These are phyloP conservation scores for Amanita muscaria DNA, from an alignment of 768 basidiomycete genomes.

Conservation along the genomic window DNA sequence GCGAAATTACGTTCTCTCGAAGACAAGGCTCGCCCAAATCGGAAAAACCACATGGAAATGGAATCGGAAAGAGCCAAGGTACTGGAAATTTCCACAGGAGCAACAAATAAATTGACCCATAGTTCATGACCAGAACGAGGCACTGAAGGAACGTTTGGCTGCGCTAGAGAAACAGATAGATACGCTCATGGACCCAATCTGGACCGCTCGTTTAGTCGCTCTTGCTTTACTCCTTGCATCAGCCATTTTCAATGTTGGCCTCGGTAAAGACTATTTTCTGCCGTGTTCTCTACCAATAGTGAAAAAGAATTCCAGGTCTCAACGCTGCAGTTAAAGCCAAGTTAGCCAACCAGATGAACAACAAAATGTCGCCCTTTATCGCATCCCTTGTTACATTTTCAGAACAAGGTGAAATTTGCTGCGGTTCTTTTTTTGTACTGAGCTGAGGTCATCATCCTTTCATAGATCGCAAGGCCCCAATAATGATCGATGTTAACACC, in stretches of 20 bases:
- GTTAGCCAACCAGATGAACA: conserved; percentile 11
- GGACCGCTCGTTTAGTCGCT: conserved; percentile 3
- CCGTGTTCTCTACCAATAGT: neutral
- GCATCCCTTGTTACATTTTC: too few species aligned
- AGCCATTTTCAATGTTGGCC: conserved; percentile 15
- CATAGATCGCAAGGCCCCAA: too few species aligned
- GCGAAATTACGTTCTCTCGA: conserved; percentile 15
- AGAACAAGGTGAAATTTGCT: too few species aligned
- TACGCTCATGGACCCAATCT: conserved; percentile 18
- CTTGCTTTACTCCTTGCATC: conserved; percentile 24
- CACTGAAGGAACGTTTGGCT: conserved; percentile 14
- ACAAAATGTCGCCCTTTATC: conserved; percentile 12
- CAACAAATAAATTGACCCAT: conserved; percentile 17
- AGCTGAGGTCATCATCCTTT: too few species aligned
- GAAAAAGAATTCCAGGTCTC: conserved; percentile 12
- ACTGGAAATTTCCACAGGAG: conserved; percentile 19
- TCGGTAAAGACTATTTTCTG: conserved; percentile 10
- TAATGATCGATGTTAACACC: too few species aligned
- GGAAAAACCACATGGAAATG: conserved; percentile 10
- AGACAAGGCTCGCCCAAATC: conserved; percentile 16
- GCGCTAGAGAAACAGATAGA: conserved; percentile 22
- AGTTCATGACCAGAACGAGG: conserved; percentile 12
- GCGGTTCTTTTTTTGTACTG: too few species aligned
- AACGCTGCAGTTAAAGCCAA: conserved; percentile 19
- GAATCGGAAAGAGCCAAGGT: conserved; percentile 21